These are phyloP conservation scores for Aspergillus glaucus DNA, from an alignment of 2,329 filamentous ascomycete genomes.

Conservation along the genomic window DNA sequence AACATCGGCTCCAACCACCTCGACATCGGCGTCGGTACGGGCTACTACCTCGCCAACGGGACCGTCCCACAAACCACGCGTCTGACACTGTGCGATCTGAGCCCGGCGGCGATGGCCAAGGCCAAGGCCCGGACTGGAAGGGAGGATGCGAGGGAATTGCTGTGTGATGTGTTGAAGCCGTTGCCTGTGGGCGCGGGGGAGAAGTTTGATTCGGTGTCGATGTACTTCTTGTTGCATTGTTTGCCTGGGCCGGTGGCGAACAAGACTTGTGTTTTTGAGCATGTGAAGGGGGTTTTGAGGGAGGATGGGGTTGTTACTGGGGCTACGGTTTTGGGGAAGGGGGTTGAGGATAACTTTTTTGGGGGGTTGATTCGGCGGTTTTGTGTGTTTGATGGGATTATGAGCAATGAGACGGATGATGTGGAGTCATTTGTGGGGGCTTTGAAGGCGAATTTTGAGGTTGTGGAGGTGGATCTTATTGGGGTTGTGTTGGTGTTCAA, in stretches of 20 bases:
- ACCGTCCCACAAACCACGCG: too few relatives aligned
- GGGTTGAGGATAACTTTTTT: constrained; percentile 15
- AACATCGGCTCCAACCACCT: constrained; percentile 18
- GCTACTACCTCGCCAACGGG: constrained; percentile 16
- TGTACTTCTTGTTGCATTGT: constrained; percentile 42
- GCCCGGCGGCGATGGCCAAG: constrained; percentile 15
- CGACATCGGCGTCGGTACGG: constrained; percentile 26
- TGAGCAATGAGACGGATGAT: constrained; percentile 1
- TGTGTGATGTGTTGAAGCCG: constrained; percentile 25
- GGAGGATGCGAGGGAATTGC: too few relatives aligned
- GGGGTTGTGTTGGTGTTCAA: constrained; percentile 3
- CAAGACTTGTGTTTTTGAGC: constrained; percentile 27
- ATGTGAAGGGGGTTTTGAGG: constrained; percentile 26
- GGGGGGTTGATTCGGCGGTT: not conserved
- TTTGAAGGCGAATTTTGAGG: constrained; percentile 3
- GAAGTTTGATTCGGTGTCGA: constrained; percentile 39
- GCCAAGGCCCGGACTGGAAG: too few relatives aligned
- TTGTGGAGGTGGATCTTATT: constrained; percentile 4
- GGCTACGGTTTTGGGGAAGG: constrained; percentile 31
- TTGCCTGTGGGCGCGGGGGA: constrained; percentile 16
- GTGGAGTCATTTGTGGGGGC: constrained; percentile 1
- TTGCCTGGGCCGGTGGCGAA: constrained; percentile 25
- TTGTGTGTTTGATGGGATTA: constrained; percentile 1
- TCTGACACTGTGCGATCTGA: constrained; percentile 18
- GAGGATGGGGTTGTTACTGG: constrained; percentile 35